A percentile compares a stretch with the other conserved stretches of the same genome.
Conservation (phyloP, 2,329 filamentous ascomycete genomes). For the Ceratocystis lukuohia region DNA sequence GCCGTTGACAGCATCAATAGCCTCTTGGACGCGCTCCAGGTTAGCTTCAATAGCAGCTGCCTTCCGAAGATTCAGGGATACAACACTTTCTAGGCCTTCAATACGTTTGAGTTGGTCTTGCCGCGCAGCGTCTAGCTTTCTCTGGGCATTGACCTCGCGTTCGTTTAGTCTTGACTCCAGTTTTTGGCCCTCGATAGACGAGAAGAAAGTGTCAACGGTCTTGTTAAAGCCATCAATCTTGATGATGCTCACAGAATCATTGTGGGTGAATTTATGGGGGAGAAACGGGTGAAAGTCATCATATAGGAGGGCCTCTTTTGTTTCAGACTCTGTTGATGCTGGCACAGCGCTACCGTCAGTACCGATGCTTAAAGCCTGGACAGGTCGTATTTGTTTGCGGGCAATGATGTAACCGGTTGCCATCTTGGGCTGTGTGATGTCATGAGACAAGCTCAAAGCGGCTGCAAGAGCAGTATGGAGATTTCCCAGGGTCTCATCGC, state of each 20-base stretch:
- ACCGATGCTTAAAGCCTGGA: background rate
- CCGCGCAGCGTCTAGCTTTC: conserved; percentile 72
- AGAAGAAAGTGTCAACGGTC: conserved; percentile 94
- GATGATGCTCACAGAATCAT: conserved; percentile 53
- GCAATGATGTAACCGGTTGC: conserved; percentile 83
- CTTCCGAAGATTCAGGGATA: conserved; percentile 73
- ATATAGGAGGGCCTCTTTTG: conserved; percentile 50
- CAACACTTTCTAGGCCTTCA: conserved; percentile 66
- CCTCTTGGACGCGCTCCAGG: conserved; percentile 79
- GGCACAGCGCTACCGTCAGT: conserved; percentile 21
- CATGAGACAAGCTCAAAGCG: conserved; percentile 55
- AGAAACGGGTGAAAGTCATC: conserved; percentile 93
- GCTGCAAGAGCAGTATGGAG: conserved; percentile 56
- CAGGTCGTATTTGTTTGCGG: conserved; percentile 31
- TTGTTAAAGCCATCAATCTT: conserved; percentile 79
- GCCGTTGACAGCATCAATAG: conserved; percentile 81
- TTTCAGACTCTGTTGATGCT: conserved; percentile 24
- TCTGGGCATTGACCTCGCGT: conserved; percentile 65
- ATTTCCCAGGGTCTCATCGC: conserved; percentile 48
- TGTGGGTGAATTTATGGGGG: conserved; percentile 62
- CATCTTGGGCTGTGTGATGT: conserved; percentile 50
- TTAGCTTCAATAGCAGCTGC: conserved; percentile 86
- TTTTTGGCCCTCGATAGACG: conserved; percentile 87
- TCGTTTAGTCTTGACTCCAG: conserved; percentile 73
- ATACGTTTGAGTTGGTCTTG: conserved; percentile 75